Evolutionary conservation across 2,329 filamentous ascomycete species (phyloP).

Genomic region (Colletotrichum acutatum): DNA sequence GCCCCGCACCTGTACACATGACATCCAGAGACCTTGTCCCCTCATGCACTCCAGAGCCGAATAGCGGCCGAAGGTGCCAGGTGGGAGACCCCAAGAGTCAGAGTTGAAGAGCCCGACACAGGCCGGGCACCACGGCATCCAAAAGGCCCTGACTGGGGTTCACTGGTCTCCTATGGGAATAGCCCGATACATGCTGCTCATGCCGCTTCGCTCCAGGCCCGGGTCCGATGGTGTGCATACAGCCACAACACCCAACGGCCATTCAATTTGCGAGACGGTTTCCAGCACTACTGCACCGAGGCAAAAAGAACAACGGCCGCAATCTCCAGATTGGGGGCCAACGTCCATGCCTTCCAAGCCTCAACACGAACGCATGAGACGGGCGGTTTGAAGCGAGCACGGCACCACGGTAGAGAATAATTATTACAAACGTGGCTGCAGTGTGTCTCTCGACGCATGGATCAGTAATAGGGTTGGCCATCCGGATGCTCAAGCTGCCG

Average conservation of each 20-base stretch:
- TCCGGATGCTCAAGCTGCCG: constrained; percentile 2
- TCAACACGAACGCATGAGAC: constrained; percentile 17
- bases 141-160: neutral
- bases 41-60: constrained; percentile 16
- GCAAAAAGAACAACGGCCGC: constrained; percentile 31
- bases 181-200: constrained; percentile 14
- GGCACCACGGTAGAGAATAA: constrained; percentile 2
- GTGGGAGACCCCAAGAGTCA: neutral
- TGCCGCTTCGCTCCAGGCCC: constrained; percentile 27
- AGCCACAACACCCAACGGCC: constrained; percentile 17
- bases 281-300: constrained; percentile 28
- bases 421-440: constrained; percentile 13
- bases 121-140: constrained; percentile 9
- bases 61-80: constrained; percentile 7
- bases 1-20: constrained; percentile 31
- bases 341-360: constrained; percentile 5
- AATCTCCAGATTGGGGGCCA: constrained; percentile 32
- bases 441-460: constrained; percentile 12
- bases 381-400: neutral
- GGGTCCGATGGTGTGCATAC: constrained; percentile 24
- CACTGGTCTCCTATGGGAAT: neutral
- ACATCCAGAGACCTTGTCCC: neutral
- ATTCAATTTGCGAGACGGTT: constrained; percentile 1
- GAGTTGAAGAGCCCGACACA: constrained; percentile 6
- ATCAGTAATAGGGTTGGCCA: neutral